Conservation (phyloP, 2,329 filamentous ascomycete species). For the Elsinoe ampelina region DNA sequence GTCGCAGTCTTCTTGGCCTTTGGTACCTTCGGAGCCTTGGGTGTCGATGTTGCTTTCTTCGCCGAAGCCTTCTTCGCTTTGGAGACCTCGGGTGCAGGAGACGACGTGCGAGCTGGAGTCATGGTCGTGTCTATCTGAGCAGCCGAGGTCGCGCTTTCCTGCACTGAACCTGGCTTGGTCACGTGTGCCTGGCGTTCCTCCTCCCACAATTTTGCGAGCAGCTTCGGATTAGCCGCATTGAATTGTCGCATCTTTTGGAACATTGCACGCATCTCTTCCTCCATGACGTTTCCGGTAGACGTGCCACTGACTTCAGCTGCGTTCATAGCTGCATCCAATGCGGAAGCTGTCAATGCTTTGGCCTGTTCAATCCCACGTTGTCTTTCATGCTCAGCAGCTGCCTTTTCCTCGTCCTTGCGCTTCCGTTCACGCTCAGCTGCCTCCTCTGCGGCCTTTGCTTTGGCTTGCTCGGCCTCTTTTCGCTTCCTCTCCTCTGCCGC, state of each 20-base stretch:
- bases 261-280: constrained; percentile 44
- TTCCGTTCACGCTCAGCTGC: constrained; percentile 14
- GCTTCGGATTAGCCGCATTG: constrained; percentile 44
- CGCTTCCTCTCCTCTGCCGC: constrained; percentile 24
- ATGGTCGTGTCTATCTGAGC: neutral
- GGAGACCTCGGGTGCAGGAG: neutral
- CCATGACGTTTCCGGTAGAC: constrained; percentile 31
- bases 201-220: constrained; percentile 49
- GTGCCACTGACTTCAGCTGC: constrained; percentile 15
- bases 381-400: neutral
- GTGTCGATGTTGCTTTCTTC: neutral
- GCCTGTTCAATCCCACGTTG: neutral
- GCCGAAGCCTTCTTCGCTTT: neutral
- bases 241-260: constrained; percentile 51
- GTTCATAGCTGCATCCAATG: constrained; percentile 5
- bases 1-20: neutral
- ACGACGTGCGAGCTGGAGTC: neutral
- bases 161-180: neutral
- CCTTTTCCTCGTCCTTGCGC: constrained; percentile 13
- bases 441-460: neutral
- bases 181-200: constrained; percentile 38
- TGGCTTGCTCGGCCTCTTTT: constrained; percentile 14
- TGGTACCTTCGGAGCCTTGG: neutral
- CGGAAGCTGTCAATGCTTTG: constrained; percentile 7
- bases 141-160: neutral